Percentiles rank a stretch among this genome's conserved stretches.
Conservation (phyloP, 371 early-diverging fungal genomes). For the Fennellomyces sp. region DNA sequence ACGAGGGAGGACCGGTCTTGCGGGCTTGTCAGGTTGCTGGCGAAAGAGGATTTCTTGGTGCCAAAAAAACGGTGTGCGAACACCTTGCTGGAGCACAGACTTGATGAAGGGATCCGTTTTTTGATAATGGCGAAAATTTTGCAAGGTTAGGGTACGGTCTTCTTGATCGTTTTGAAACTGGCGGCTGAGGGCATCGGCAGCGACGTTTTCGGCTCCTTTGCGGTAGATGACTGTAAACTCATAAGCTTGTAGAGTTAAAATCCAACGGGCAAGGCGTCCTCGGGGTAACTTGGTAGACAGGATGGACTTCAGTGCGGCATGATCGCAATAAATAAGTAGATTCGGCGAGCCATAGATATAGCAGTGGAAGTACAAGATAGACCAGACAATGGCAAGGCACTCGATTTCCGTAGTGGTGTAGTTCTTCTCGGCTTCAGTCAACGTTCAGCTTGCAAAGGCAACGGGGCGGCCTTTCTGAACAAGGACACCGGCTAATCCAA, state of each 20-base stretch:
- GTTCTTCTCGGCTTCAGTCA: neutral
- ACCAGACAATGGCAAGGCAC: neutral
- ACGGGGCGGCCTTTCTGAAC: neutral
- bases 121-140: neutral
- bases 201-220: neutral
- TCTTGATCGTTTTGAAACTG: no score
- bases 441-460: neutral
- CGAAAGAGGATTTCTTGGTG: no score
- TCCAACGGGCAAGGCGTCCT: neutral
- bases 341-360: neutral
- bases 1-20: no score
- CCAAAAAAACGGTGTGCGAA: no score
- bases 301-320: neutral
- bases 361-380: neutral
- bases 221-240: neutral
- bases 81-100: no score
- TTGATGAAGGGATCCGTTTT: neutral
- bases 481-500: neutral
- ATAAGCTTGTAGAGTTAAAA: neutral
- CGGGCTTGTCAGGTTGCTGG: no score
- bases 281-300: neutral
- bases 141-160: no score
- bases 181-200: conserved; percentile 1
- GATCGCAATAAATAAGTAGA: no score
- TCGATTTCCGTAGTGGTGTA: conserved; percentile 1